Evolutionary conservation across 2,329 filamentous ascomycete species (phyloP).

Genomic region (Fusarium buxicola): DNA sequence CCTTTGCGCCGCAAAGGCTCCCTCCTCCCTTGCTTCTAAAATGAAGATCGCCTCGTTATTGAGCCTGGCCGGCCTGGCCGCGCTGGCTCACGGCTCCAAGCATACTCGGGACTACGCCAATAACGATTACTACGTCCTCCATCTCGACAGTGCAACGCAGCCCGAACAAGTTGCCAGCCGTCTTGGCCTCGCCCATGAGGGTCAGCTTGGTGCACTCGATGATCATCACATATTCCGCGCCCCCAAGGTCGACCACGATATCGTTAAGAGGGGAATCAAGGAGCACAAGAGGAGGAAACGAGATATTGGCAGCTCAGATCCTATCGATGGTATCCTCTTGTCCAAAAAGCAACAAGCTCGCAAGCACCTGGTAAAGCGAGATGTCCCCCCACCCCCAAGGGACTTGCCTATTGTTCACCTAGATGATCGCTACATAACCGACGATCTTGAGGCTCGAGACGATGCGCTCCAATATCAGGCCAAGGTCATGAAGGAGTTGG

Average conservation of each 20-base stretch:
- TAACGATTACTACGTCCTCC: constrained; percentile 93
- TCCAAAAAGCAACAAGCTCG: constrained; percentile 77
- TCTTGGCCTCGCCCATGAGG: constrained; percentile 84
- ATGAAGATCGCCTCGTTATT: constrained; percentile 67
- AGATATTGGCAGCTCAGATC: constrained; percentile 61
- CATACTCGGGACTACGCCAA: constrained; percentile 77
- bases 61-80: constrained; percentile 64
- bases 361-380: constrained; percentile 65
- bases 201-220: constrained; percentile 79
- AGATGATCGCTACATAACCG: not conserved
- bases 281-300: constrained; percentile 72
- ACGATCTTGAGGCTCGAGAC: constrained; percentile 35
- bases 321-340: constrained; percentile 80
- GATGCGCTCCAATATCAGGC: constrained; percentile 68
- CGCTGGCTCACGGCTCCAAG: constrained; percentile 60
- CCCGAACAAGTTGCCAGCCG: constrained; percentile 77
- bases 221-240: constrained; percentile 89
- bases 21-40: constrained; percentile 20
- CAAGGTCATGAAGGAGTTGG: constrained; percentile 72
- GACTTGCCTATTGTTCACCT: constrained; percentile 34
- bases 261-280: constrained; percentile 66
- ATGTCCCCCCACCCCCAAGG: constrained; percentile 55
- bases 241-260: constrained; percentile 69
- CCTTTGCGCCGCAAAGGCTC: constrained; percentile 37
- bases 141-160: constrained; percentile 74